Percentiles rank a stretch among this genome's conserved stretches.
phyloP scores from a whole-genome alignment of 2,329 filamentous ascomycete species.

The Ophiostoma triangulosporum region DNA sequence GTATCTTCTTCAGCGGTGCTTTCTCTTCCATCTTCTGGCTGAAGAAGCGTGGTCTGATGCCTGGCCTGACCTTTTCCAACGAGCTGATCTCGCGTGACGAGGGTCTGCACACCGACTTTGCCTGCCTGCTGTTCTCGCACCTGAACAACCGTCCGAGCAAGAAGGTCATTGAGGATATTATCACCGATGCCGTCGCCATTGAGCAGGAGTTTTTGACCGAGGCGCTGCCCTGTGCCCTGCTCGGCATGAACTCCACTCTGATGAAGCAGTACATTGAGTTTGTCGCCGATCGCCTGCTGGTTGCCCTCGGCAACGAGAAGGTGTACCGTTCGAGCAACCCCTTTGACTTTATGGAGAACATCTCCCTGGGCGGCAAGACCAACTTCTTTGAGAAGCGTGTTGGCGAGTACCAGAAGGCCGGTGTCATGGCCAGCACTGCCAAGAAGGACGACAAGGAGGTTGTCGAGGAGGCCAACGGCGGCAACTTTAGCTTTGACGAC shows the following conservation, averaged over 20 bases:
- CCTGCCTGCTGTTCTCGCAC: constrained; percentile 95
- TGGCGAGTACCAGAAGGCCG: constrained; percentile 98
- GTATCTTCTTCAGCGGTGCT: constrained; percentile 98
- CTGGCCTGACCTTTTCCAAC: constrained; percentile 96
- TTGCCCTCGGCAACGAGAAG: constrained; percentile 89
- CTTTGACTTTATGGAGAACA: constrained; percentile 99
- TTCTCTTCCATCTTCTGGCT: constrained; percentile 99
- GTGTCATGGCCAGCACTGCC: constrained; percentile 90
- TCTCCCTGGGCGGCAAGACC: constrained; percentile 96
- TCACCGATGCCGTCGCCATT: constrained; percentile 83
- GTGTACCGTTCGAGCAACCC: constrained; percentile 87
- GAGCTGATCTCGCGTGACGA: constrained; percentile 99
- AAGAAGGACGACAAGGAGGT: constrained; percentile 36
- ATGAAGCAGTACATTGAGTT: constrained; percentile 99
- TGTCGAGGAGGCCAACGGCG: constrained; percentile 37
- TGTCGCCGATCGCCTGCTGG: constrained; percentile 85
- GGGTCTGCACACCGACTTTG: constrained; percentile 98
- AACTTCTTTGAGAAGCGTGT: constrained; percentile 99
- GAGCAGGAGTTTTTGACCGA: constrained; percentile 98
- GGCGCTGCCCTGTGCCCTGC: constrained; percentile 78
- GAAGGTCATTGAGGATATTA: constrained; percentile 71
- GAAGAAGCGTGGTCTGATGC: constrained; percentile 99
- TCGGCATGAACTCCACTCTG: constrained; percentile 92
- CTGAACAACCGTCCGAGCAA: constrained; percentile 81
- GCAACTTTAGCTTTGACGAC: constrained; percentile 88